Evolutionary conservation across 176 grass and related monocot species (phyloP).

Genomic region (sorghum (Sorghum bicolor)): Sorghum_bicolor_NCBIv3 NC_012872.2:59233501-59234000

Average conservation of each 20-base stretch:
- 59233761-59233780: slow-evolving; percentile 20
- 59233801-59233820: neutral
- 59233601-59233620: neutral
- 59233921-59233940: slow-evolving; percentile 82
- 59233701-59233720: neutral
- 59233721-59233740: neutral
- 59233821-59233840: slow-evolving; percentile 9
- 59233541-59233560: slow-evolving; percentile 15
- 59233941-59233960: slow-evolving; percentile 86
- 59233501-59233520: slow-evolving; percentile 71
- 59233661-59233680: slow-evolving; percentile 14
- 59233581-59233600: slow-evolving; percentile 11
- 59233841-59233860: neutral
- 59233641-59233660: neutral
- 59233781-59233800: neutral
- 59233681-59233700: slow-evolving; percentile 1
- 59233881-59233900: slow-evolving; percentile 48
- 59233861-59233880: neutral
- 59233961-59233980: slow-evolving; percentile 80
- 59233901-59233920: slow-evolving; percentile 98
- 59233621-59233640: neutral
- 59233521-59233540: slow-evolving; percentile 92
- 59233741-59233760: slow-evolving; percentile 19
- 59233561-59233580: slow-evolving; percentile 12
- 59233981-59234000: slow-evolving; percentile 44